phyloP scores from a whole-genome alignment of 768 basidiomycete species.

The Gautieria morchelliformis region DNA sequence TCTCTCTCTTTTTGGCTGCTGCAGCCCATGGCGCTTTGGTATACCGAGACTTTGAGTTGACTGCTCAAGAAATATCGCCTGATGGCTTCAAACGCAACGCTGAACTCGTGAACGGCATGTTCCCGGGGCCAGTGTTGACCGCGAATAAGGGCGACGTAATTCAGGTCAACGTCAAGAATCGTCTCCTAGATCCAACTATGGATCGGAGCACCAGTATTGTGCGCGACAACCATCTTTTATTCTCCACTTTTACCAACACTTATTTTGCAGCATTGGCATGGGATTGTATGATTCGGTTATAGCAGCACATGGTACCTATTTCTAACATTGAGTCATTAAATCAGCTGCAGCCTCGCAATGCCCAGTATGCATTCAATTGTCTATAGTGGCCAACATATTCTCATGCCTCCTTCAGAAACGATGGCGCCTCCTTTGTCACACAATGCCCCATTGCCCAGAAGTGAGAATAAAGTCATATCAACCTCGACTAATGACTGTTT shows the following conservation, averaged over 20 bases:
- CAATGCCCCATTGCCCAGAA: constrained; percentile 7
- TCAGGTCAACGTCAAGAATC: constrained; percentile 3
- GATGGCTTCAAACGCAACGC: constrained; percentile 29
- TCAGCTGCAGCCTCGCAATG: constrained; percentile 6
- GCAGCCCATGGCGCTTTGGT: not conserved
- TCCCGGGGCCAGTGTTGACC: constrained; percentile 4
- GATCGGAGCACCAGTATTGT: constrained; percentile 8
- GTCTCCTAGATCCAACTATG: constrained; percentile 2
- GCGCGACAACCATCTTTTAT: not conserved
- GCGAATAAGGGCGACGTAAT: constrained; percentile 16
- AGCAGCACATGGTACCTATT: not conserved
- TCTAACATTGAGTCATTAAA: not conserved
- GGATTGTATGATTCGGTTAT: constrained; percentile 1
- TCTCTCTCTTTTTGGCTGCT: not conserved
- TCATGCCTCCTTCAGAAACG: not conserved
- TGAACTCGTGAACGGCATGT: constrained; percentile 13
- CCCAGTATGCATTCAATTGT: not conserved
- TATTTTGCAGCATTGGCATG: constrained; percentile 7
- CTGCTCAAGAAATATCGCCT: constrained; percentile 25
- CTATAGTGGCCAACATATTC: not conserved
- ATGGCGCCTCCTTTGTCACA: constrained; percentile 7
- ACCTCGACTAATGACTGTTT: not conserved
- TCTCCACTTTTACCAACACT: not conserved
- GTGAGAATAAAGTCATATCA: not conserved
- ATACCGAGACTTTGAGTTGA: constrained; percentile 8